These are phyloP conservation scores for Phialemonium atrogriseum DNA, from an alignment of 2,329 filamentous ascomycete species.

Conservation along the genomic window DNA sequence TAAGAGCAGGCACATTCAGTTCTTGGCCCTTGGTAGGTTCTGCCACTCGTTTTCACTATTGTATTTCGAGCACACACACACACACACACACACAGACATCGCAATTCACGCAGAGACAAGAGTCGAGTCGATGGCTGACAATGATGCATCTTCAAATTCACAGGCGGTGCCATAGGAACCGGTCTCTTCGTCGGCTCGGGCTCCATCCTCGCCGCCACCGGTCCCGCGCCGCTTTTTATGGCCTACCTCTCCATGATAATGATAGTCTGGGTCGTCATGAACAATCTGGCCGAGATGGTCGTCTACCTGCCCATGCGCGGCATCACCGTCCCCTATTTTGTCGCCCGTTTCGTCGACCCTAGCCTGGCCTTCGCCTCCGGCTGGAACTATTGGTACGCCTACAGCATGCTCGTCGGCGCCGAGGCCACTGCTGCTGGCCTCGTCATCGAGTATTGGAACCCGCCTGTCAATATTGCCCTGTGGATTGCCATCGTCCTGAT, in stretches of 20 bases:
- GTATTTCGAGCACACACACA: no score
- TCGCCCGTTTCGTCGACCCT: constrained; percentile 45
- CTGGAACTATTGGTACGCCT: constrained; percentile 54
- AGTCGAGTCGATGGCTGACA: constrained; percentile 1
- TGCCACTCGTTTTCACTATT: no score
- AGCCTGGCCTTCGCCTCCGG: constrained; percentile 48
- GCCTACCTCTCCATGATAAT: constrained; percentile 53
- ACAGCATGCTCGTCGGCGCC: constrained; percentile 5
- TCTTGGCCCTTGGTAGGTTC: constrained; percentile 48
- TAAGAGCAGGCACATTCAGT: constrained; percentile 53
- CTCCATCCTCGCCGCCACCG: constrained; percentile 24
- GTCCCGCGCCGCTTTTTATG: constrained; percentile 62
- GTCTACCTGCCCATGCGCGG: constrained; percentile 47
- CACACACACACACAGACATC: no score
- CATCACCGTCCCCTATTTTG: constrained; percentile 48
- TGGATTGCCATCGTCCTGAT: constrained; percentile 31
- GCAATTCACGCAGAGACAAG: no score
- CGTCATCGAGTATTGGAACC: constrained; percentile 33
- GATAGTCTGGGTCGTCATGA: constrained; percentile 47
- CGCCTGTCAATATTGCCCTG: constrained; percentile 28
- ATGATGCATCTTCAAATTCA: neutral
- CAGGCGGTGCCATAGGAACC: constrained; percentile 20
- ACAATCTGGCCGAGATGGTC: constrained; percentile 45
- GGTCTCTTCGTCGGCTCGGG: constrained; percentile 20
- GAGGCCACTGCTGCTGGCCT: constrained; percentile 32